phyloP scores from a whole-genome alignment of 2,329 filamentous ascomycete genomes.

The Orbilia brochopaga region DNA sequence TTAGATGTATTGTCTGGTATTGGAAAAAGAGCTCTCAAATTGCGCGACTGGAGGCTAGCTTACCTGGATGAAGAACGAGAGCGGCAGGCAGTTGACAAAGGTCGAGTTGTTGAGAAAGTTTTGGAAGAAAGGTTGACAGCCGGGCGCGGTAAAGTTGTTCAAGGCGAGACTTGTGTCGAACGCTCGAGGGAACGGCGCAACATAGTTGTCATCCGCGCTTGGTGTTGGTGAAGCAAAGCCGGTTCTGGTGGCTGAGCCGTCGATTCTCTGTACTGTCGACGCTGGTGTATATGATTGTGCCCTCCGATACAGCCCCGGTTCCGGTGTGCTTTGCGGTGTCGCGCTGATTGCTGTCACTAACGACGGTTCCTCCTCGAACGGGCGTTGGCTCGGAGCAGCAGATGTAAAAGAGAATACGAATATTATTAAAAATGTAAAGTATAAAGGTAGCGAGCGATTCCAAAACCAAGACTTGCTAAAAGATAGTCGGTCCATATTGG shows the following conservation, averaged over 20 bases:
- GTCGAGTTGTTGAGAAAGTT: slow-evolving; percentile 69
- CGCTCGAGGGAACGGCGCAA: slow-evolving; percentile 41
- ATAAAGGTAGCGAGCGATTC: slow-evolving; percentile 32
- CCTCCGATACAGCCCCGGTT: slow-evolving; percentile 20
- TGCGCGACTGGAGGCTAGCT: slow-evolving; percentile 54
- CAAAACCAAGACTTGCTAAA: slow-evolving; percentile 23
- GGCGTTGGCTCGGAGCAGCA: slow-evolving; percentile 42
- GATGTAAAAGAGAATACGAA: slow-evolving; percentile 32
- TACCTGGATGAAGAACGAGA: slow-evolving; percentile 83
- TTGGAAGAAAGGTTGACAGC: slow-evolving; percentile 72
- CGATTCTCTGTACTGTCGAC: slow-evolving; percentile 26
- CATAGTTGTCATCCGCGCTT: slow-evolving; percentile 28
- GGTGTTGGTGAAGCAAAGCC: slow-evolving; percentile 15
- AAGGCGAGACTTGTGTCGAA: slow-evolving; percentile 57
- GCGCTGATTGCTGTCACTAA: slow-evolving; percentile 16
- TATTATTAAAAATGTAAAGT: slow-evolving; percentile 46
- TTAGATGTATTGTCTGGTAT: slow-evolving; percentile 8
- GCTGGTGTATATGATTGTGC: slow-evolving; percentile 21
- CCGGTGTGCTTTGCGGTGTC: slow-evolving; percentile 13
- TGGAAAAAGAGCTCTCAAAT: background rate
- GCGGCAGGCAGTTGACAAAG: slow-evolving; percentile 77
- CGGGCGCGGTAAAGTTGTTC: slow-evolving; percentile 62
- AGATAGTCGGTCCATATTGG: slow-evolving; percentile 46
- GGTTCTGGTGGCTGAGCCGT: background rate
- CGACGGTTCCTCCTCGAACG: slow-evolving; percentile 37